Base-by-base conservation (phyloP, 2,329 filamentous ascomycete species). In the Ophiocordyceps sinensis region DNA sequence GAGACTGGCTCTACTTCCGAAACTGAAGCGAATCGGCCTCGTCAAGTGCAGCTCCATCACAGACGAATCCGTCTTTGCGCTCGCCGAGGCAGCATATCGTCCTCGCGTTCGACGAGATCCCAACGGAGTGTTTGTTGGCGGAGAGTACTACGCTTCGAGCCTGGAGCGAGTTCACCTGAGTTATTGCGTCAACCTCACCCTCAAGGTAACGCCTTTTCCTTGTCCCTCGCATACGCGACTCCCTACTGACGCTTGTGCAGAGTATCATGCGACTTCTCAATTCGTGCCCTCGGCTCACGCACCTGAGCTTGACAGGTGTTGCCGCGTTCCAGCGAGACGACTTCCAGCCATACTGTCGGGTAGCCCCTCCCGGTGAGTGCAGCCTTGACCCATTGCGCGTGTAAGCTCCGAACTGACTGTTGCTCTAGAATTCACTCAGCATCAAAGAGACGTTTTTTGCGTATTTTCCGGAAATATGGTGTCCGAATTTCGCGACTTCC, bases 121-220 rank as follows among this genome's bases (percentile, higher is more conserved):
- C 40, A 65, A 60, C 11, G 70, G 67, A 9, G 64, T 65, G 51
- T 61, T 59, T 43, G 60, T 65, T 45, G 66, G 59, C 38, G 70
- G 66, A 50, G 75, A 71, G 50, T 75, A 66, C 47, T 77, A 66
- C 41, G 67, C 68, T 43, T 68, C 69, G 17, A 88, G 82, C 53
- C 66, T 98, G 23, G 91, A 98, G 65, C 75, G 91, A 50, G 91
- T 98, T 10, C 91, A 98, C 67, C 71, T 98, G 32, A 95, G 88
- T 60, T 96, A 98, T 58, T 98, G 91, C 62, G 77, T 84, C 34
- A 82, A 85, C 48, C 64, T 98, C 40, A 91, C 83, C 1, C 70
- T 94, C 39, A 74, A 77, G 60, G 88, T 91, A 71, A 61, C 15
- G 10, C 15, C 17, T 3, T 17, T 10, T 10, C 14, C 9, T 8